phyloP scores from a whole-genome alignment of 305 asterid species.

The Fraxinus albicans region DNA sequence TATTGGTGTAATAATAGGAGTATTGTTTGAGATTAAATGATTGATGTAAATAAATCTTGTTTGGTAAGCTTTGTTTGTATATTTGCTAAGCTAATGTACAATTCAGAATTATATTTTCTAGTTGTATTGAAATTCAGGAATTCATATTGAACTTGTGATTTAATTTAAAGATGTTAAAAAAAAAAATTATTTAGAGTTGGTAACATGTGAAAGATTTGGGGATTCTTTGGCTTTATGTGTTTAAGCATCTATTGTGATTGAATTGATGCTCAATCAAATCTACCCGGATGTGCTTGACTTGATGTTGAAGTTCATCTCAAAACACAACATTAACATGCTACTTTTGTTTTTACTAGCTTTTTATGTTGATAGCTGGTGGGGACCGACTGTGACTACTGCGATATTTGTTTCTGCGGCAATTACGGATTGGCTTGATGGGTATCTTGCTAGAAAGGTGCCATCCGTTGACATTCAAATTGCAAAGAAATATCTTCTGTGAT shows the following conservation, averaged over 20 bases:
- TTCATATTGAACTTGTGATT: background rate
- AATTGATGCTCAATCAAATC: background rate
- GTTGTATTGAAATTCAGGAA: background rate
- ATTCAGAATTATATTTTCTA: background rate
- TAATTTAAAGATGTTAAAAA: background rate
- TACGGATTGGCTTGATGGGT: slow-evolving; percentile 98
- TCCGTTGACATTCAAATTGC: slow-evolving; percentile 6
- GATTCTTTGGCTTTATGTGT: background rate
- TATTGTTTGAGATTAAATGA: background rate
- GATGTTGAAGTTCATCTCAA: background rate
- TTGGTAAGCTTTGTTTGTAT: background rate
- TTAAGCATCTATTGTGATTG: background rate
- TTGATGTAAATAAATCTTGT: background rate
- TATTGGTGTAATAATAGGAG: background rate
- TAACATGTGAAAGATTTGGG: background rate
- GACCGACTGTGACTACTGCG: slow-evolving; percentile 71
- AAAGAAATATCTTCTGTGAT: slow-evolving; percentile 7
- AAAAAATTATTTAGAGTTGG: background rate
- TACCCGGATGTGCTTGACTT: background rate
- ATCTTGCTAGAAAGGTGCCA: slow-evolving; percentile 88
- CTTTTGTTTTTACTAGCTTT: slow-evolving; percentile 51
- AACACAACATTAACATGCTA: slow-evolving; percentile 18
- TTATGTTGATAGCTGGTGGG: slow-evolving; percentile 89
- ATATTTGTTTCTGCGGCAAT: slow-evolving; percentile 83
- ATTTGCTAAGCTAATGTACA: background rate